phyloP scores from a whole-genome alignment of 164 flowering plant species.

The Berberis vulgaris region DNA sequence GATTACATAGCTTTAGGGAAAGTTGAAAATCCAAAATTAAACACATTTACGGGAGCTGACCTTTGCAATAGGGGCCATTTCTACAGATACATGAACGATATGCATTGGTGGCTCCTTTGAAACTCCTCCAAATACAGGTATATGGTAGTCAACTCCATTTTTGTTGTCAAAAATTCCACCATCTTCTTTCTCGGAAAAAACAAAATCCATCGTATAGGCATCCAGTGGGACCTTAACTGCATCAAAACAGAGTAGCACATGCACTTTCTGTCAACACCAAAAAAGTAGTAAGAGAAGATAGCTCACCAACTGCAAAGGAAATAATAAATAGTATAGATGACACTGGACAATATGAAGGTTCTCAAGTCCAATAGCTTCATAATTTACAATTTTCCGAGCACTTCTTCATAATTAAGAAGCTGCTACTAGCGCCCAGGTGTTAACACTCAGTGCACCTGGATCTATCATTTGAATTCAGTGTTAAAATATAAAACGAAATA shows the following conservation, averaged over 20 bases:
- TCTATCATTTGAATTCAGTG: too few relatives aligned
- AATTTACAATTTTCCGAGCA: too few relatives aligned
- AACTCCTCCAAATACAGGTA: constrained; percentile 82
- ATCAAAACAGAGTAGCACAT: constrained; percentile 6
- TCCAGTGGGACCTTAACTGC: constrained; percentile 94
- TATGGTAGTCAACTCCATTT: constrained; percentile 82
- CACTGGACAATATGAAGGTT: too few relatives aligned
- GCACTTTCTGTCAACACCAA: background rate
- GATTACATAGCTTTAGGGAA: background rate
- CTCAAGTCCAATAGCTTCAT: too few relatives aligned
- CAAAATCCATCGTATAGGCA: constrained; percentile 96
- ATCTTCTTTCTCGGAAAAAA: constrained; percentile 89
- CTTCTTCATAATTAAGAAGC: too few relatives aligned
- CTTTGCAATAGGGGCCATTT: constrained; percentile 99
- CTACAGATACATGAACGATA: constrained; percentile 88
- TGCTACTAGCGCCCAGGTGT: too few relatives aligned
- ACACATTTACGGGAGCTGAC: constrained; percentile 20
- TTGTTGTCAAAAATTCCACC: constrained; percentile 91
- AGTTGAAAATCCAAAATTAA: too few relatives aligned
- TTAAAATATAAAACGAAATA: too few relatives aligned
- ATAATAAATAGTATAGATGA: too few relatives aligned
- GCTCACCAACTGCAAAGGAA: too few relatives aligned
- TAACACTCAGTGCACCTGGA: too few relatives aligned
- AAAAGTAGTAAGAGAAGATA: background rate
- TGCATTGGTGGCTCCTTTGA: constrained; percentile 88